Evolutionary conservation across 768 basidiomycete species (phyloP).

Genomic region (Psilocybe subaeruginosa): DNA sequence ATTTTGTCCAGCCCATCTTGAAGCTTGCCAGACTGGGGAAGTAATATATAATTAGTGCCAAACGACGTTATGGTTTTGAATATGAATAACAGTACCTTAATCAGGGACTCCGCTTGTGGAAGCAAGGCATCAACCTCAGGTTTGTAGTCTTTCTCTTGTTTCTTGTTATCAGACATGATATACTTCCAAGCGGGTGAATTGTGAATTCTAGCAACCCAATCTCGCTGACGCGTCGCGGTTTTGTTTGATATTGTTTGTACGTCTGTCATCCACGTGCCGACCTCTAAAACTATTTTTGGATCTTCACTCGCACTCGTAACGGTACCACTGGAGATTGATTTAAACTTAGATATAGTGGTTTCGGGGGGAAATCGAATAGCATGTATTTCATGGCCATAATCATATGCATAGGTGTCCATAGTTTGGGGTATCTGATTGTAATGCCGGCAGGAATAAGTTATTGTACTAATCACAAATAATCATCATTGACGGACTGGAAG

Average conservation of each 20-base stretch:
- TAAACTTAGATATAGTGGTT: slow-evolving; percentile 7
- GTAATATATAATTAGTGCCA: slow-evolving; percentile 9
- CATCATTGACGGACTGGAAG: slow-evolving; percentile 53
- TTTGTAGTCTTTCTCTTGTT: slow-evolving; percentile 87
- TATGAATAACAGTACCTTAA: slow-evolving; percentile 54
- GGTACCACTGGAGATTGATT: background rate
- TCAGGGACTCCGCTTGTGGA: slow-evolving; percentile 65
- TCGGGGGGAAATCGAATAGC: slow-evolving; percentile 30
- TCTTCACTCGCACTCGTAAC: background rate
- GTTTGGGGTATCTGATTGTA: slow-evolving; percentile 33
- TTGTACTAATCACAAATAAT: slow-evolving; percentile 39
- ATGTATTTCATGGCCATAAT: slow-evolving; percentile 30
- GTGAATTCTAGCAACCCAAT: slow-evolving; percentile 31
- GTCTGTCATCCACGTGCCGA: slow-evolving; percentile 30
- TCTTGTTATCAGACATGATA: slow-evolving; percentile 80
- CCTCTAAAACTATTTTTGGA: slow-evolving; percentile 25
- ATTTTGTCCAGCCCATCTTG: slow-evolving; percentile 91
- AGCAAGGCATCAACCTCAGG: slow-evolving; percentile 79
- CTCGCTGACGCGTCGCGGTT: slow-evolving; percentile 68
- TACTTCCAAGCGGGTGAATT: slow-evolving; percentile 40
- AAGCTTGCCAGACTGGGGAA: slow-evolving; percentile 71
- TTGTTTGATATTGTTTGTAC: slow-evolving; percentile 48
- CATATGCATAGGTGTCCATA: slow-evolving; percentile 30
- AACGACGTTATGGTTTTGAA: slow-evolving; percentile 9
- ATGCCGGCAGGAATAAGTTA: slow-evolving; percentile 41